Evolutionary conservation across 2,329 filamentous ascomycete genomes (phyloP), one percentile per base, ranked within the genome.

Genomic region (Fusarium oligoseptatum): DNA sequence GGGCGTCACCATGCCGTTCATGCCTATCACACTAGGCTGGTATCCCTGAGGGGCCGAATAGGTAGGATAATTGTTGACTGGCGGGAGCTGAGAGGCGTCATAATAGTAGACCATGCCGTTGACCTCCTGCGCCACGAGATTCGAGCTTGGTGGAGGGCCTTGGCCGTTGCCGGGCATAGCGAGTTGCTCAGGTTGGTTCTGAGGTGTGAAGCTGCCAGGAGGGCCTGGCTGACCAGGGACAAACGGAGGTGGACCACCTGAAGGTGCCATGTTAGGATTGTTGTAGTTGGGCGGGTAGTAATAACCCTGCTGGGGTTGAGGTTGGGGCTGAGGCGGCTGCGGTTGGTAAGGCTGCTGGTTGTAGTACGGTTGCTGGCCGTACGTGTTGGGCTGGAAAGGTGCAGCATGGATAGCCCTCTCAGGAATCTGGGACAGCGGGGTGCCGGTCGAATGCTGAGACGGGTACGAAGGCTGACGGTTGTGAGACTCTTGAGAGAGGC

Each of bases 71-170:
- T 81, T 78, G 58, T 85, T 81, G 73, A 90, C 85, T 1, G 88
- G 84, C 29, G 90, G 86, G 57, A 95, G 85, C 80, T 95, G 92
- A n/a, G 92, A 88, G 9, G 94, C 89, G 80, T 97, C 94, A 78
- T 95, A 95, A 81, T 98, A 99, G 83, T 97, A 98, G 1, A 98
- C 95, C 89, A 97, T 98, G 71, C 97, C 97, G 77, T 98, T 97
- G 73, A 92, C 92, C 85, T 98, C 96, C 82, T 98, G 95, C 0
- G 95, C 94, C 57, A 93, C 89, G 48, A 91, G 82, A 73, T 86
- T 89, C 20, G 86, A 79, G 34, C 80, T 79, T 34, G 76, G 52
- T n/a, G 76, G 62, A 7, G 79, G 67, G 12, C 72, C 68, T 48
- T 78, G 79, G n/a, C 72, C 75, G 37, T 74, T 75, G 32, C 79